phyloP scores from a whole-genome alignment of 495 filamentous ascomycete genomes.

The Lasiosphaeria ovina region DNA sequence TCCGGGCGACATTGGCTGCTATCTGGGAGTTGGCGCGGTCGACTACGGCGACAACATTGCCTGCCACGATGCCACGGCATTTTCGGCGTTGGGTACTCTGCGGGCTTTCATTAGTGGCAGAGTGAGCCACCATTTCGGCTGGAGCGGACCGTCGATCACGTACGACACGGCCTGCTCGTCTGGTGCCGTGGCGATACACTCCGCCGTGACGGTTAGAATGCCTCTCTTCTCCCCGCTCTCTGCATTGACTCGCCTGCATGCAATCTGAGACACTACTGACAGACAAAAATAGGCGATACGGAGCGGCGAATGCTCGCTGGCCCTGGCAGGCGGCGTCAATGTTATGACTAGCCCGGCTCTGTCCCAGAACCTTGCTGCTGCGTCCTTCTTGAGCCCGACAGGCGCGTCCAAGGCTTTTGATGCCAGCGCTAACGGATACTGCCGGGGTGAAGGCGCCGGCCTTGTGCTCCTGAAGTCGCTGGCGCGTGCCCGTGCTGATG shows the following conservation, averaged over 20 bases:
- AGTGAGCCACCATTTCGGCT: conserved; percentile 48
- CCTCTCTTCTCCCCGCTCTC: too few relatives aligned
- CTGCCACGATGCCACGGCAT: conserved; percentile 44
- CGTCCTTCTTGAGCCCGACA: conserved; percentile 38
- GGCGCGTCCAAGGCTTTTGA: conserved; percentile 57
- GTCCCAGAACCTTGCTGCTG: conserved; percentile 44
- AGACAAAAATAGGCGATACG: conserved; percentile 30
- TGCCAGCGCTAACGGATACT: conserved; percentile 59
- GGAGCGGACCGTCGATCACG: conserved; percentile 36
- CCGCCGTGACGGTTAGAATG: conserved; percentile 36
- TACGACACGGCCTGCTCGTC: conserved; percentile 56
- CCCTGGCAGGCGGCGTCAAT: conserved; percentile 34
- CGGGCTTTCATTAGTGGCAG: conserved; percentile 43
- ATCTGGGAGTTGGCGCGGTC: conserved; percentile 23
- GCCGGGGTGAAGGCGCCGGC: conserved; percentile 56
- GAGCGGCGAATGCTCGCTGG: conserved; percentile 36
- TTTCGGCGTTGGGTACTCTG: conserved; percentile 19
- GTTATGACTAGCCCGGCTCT: conserved; percentile 51
- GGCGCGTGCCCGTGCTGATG: conserved; percentile 43
- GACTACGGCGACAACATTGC: conserved; percentile 32
- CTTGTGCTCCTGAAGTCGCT: conserved; percentile 55
- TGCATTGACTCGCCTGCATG: too few relatives aligned
- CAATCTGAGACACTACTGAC: too few relatives aligned
- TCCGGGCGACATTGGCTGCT: conserved; percentile 21
- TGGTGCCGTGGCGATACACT: conserved; percentile 50